These are phyloP conservation scores for Kuraishia borneana DNA, from an alignment of 805 yeast species.

Conservation along the genomic window DNA sequence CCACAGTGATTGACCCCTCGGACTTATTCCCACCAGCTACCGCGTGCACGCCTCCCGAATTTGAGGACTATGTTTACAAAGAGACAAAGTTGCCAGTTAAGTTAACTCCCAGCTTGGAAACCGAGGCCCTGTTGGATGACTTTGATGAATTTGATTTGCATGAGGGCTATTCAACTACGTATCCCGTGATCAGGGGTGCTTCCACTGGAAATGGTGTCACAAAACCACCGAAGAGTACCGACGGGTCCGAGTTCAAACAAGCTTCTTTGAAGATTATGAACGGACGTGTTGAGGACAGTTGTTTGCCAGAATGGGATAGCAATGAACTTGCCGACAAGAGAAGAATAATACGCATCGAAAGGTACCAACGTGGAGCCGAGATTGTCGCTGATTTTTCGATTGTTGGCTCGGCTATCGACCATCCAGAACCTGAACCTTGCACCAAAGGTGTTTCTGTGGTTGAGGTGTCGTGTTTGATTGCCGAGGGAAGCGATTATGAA, in stretches of 20 bases:
- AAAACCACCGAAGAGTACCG: conserved; percentile 33
- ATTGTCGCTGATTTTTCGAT: conserved; percentile 38
- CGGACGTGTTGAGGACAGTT: conserved; percentile 34
- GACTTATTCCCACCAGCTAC: conserved; percentile 17
- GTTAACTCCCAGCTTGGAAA: background rate
- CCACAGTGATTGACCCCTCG: background rate
- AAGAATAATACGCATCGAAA: conserved; percentile 46
- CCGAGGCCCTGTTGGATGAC: background rate
- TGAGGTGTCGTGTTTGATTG: conserved; percentile 51
- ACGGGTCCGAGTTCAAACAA: conserved; percentile 23
- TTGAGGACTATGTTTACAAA: background rate
- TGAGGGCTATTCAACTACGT: conserved; percentile 9
- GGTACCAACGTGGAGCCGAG: conserved; percentile 35
- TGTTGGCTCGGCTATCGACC: conserved; percentile 37
- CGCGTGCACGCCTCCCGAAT: conserved; percentile 18
- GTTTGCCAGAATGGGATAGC: conserved; percentile 38
- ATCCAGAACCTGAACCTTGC: conserved; percentile 28
- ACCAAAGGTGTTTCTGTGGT: conserved; percentile 33
- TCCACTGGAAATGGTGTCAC: conserved; percentile 48
- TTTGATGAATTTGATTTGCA: background rate
- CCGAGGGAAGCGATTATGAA: conserved; percentile 21
- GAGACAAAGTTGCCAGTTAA: background rate
- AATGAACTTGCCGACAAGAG: conserved; percentile 38
- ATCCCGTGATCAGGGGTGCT: conserved; percentile 41
- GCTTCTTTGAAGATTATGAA: conserved; percentile 34